Evolutionary conservation across 768 basidiomycete genomes (phyloP), one percentile per base, ranked within the genome.

Genomic region (Roridomyces roridus): DNA sequence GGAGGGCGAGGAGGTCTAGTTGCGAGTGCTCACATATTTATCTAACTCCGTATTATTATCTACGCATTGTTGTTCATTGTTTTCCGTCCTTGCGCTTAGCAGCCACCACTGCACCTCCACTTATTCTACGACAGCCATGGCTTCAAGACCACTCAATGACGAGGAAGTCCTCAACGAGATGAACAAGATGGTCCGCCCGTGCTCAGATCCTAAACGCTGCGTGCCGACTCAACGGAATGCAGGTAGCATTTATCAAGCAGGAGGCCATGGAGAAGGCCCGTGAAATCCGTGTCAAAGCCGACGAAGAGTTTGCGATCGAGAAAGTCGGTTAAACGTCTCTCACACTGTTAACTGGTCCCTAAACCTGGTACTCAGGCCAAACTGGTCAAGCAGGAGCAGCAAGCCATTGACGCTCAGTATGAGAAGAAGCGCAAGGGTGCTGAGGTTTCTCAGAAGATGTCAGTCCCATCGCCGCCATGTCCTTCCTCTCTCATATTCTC

Each of bases 161-260:
- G 93, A 95, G 65, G 96, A 98, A 74, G 96, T 98, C 18, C 80
- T 94, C 67, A 91, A 78, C 68, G 96, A 98, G 82, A 94, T 98
- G 92, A 96, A 94, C 80, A 98, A 98, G 86, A 98, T 98, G 96
- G 96, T 95, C 52, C 50, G 82, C 56, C 35, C 59, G 25, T 43
- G 36, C 25, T 36, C 4, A 18, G 40, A 46, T 43, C 31, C 34
- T 61, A 41, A 48, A 12, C 11, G 7, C 40, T 17, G 24, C 21
- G 37, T 37, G 47, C 9, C 31, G 24, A 35, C 39, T 35, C 56
- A 57, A 39, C 24, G 17, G 29, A 5, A 53, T 56, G 28, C 71
- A 96, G 96, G 93, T 96, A 43, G 89, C 94, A 49, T 98, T 98
- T 81, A 98, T 98, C 83, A 96, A 93, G 76, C 97, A 98, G 70